Evolutionary conservation across 2,329 filamentous ascomycete genomes (phyloP).

Genomic region (Lizonia empirigonia): DNA sequence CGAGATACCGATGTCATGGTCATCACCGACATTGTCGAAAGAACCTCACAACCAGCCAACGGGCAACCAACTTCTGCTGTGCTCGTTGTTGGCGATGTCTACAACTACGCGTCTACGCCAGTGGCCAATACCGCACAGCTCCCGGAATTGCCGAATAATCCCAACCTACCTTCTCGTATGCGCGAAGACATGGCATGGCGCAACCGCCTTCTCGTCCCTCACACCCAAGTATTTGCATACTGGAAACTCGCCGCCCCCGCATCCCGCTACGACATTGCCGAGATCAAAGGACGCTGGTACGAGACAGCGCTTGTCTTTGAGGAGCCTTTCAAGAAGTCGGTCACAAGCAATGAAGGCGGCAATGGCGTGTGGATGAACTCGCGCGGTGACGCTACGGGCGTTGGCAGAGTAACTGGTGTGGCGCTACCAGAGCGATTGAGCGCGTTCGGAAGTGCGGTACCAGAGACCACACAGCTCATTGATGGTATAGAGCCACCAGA

Average conservation of each 20-base stretch:
- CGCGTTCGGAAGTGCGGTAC: conserved; percentile 53
- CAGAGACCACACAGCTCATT: conserved; percentile 44
- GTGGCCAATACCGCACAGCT: conserved; percentile 36
- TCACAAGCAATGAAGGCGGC: conserved; percentile 49
- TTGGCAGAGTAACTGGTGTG: conserved; percentile 34
- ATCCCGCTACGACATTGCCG: conserved; percentile 49
- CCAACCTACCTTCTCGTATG: conserved; percentile 57
- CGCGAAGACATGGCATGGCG: conserved; percentile 58
- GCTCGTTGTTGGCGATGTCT: conserved; percentile 58
- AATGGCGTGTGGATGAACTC: conserved; percentile 57
- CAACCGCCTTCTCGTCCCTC: conserved; percentile 51
- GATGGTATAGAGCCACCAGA: conserved; percentile 49
- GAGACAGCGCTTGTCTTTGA: conserved; percentile 59
- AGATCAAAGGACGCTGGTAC: conserved; percentile 67
- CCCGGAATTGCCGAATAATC: conserved; percentile 48
- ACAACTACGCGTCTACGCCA: conserved; percentile 52
- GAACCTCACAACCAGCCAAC: conserved; percentile 26
- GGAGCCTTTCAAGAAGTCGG: conserved; percentile 37
- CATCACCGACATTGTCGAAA: conserved; percentile 53
- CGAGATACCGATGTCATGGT: conserved; percentile 57
- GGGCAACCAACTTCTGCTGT: conserved; percentile 39
- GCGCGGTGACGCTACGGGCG: conserved; percentile 48
- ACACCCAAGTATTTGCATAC: conserved; percentile 45
- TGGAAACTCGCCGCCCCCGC: conserved; percentile 51
- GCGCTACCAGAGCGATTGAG: conserved; percentile 42